Conservation (phyloP, 2,329 filamentous ascomycete species). For the Hypoxylon sp. region DNA sequence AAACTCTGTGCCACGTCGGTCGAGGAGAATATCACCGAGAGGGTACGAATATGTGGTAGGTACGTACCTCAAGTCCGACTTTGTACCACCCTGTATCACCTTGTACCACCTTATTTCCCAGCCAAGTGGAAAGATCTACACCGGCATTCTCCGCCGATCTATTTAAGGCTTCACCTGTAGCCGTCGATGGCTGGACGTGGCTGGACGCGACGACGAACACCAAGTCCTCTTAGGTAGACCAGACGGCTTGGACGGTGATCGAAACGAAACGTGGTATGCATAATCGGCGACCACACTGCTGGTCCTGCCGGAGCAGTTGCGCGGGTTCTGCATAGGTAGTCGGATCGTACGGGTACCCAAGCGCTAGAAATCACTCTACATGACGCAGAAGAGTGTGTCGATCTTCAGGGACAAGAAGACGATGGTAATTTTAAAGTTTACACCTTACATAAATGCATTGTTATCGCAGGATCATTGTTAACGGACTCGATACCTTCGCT, state of each 20-base stretch:
- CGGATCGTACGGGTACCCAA: background rate
- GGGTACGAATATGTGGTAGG: background rate
- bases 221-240: too few relatives aligned
- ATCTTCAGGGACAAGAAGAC: slow-evolving; percentile 7
- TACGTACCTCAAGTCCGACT: slow-evolving; percentile 10
- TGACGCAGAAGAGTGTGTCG: slow-evolving; percentile 12
- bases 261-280: background rate
- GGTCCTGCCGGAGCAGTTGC: background rate
- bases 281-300: background rate
- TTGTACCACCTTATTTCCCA: slow-evolving; percentile 5
- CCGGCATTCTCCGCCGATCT: slow-evolving; percentile 11
- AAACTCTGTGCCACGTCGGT: slow-evolving; percentile 5
- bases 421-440: slow-evolving; percentile 6
- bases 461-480: background rate
- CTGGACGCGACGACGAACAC: background rate
- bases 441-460: slow-evolving; percentile 4
- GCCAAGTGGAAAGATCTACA: slow-evolving; percentile 6
- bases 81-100: slow-evolving; percentile 10
- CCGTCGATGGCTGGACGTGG: background rate
- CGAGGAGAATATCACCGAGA: slow-evolving; percentile 15
- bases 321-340: background rate
- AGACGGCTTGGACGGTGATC: too few relatives aligned
- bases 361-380: background rate
- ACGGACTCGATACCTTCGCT: background rate
- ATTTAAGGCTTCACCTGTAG: background rate